These are phyloP conservation scores for Auricularia sp. DNA, from an alignment of 768 basidiomycete genomes.

Conservation along the genomic window DNA sequence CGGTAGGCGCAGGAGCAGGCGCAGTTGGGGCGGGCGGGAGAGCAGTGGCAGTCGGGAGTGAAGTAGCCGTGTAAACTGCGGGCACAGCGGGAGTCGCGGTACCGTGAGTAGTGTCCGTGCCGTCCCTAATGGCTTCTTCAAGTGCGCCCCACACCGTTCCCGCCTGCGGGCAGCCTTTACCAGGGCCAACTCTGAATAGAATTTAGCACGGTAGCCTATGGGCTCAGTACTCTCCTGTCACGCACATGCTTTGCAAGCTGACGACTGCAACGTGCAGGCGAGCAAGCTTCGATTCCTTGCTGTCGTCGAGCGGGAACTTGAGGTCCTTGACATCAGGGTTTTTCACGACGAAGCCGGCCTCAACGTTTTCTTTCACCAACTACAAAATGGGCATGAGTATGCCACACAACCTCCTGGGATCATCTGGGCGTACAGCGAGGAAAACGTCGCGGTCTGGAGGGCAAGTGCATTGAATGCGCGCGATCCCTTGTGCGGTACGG, in stretches of 20 bases:
- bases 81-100: background rate
- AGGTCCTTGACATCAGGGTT: slow-evolving; percentile 16
- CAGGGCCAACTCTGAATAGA: slow-evolving; percentile 11
- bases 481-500: too few relatives aligned
- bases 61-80: background rate
- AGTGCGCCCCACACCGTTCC: slow-evolving; percentile 14
- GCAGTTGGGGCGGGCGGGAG: background rate
- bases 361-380: slow-evolving; percentile 30
- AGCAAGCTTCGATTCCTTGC: slow-evolving; percentile 10
- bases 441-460: slow-evolving; percentile 48
- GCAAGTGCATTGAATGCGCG: slow-evolving; percentile 41
- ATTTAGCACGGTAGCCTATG: too few relatives aligned
- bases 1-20: background rate
- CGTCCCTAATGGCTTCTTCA: slow-evolving; percentile 1
- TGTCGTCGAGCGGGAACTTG: slow-evolving; percentile 17
- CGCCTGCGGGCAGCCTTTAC: slow-evolving; percentile 17
- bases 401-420: too few relatives aligned
- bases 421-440: slow-evolving; percentile 25
- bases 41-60: background rate
- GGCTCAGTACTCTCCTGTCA: too few relatives aligned
- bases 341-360: slow-evolving; percentile 18
- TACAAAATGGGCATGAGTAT: background rate
- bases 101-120: background rate
- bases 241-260: slow-evolving; percentile 19
- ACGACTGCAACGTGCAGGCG: slow-evolving; percentile 17